A percentile compares a stretch with the other conserved stretches of the same genome.
phyloP scores from a whole-genome alignment of 495 filamentous ascomycete species.

The Neurospora terricola region DNA sequence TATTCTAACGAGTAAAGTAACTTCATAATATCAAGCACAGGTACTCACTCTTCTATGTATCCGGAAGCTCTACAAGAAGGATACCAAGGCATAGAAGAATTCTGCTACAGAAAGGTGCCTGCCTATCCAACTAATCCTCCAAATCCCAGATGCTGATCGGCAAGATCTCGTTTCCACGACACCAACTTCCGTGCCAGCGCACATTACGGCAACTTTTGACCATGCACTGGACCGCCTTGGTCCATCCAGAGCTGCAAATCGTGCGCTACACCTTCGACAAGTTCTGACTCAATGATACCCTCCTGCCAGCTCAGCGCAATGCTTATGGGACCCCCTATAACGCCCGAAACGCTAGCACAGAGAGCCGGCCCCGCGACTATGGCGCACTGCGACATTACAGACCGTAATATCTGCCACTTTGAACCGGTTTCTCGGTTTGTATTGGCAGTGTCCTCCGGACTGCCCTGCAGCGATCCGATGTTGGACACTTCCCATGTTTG shows the following conservation, averaged over 20 bases:
- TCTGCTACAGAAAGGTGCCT: neutral
- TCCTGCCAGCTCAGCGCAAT: slow-evolving; percentile 25
- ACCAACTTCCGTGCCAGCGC: neutral
- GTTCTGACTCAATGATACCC: slow-evolving; percentile 13
- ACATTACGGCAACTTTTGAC: neutral
- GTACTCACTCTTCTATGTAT: neutral
- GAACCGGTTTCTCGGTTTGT: neutral
- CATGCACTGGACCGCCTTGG: neutral
- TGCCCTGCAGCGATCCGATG: slow-evolving; percentile 17
- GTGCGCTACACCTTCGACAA: slow-evolving; percentile 16
- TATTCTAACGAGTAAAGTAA: neutral
- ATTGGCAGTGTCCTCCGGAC: neutral
- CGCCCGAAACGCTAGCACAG: slow-evolving; percentile 19
- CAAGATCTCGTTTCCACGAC: neutral
- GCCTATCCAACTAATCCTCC: neutral
- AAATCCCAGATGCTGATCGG: neutral
- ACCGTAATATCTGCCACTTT: slow-evolving; percentile 20
- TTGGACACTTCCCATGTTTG: slow-evolving; percentile 26
- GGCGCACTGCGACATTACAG: slow-evolving; percentile 25
- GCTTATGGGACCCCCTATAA: slow-evolving; percentile 15
- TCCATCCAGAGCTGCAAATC: slow-evolving; percentile 23
- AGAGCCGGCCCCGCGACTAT: slow-evolving; percentile 21
- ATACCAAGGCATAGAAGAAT: neutral
- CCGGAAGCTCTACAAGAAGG: neutral
- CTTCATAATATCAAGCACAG: neutral